Percentiles rank a stretch among this genome's conserved stretches.
Conservation (phyloP, 345 rosid species). For the Acer saccharum region DNA sequence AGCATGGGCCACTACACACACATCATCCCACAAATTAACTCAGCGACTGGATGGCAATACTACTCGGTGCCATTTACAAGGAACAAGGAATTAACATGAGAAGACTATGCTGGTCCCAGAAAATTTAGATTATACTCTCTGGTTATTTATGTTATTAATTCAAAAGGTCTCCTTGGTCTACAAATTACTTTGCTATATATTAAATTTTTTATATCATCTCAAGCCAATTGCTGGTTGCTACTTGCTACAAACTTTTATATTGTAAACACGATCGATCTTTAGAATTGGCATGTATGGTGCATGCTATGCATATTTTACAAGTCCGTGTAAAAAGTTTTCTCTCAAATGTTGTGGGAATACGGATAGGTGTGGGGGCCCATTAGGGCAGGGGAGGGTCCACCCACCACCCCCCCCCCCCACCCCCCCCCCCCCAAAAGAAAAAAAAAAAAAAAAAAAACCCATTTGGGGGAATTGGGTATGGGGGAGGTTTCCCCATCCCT, state of each 20-base stretch:
- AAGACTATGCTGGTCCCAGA: neutral
- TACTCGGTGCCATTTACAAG: neutral
- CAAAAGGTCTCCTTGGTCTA: conserved; percentile 1
- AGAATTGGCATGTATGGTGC: too few relatives aligned
- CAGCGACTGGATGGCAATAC: neutral
- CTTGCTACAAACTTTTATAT: neutral
- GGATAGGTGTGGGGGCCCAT: too few relatives aligned
- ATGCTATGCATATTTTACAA: too few relatives aligned
- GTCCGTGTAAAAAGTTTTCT: too few relatives aligned
- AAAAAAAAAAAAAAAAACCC: too few relatives aligned
- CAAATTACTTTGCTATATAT: neutral
- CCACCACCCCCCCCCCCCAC: too few relatives aligned
- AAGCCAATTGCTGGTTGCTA: neutral
- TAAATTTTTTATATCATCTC: neutral
- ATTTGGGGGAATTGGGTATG: too few relatives aligned
- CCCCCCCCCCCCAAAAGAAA: too few relatives aligned
- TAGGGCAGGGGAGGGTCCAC: too few relatives aligned
- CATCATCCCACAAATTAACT: neutral
- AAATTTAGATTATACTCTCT: neutral
- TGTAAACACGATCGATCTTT: too few relatives aligned
- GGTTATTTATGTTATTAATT: conserved; percentile 1
- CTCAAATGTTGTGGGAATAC: too few relatives aligned
- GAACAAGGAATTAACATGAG: neutral
- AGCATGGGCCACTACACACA: conserved; percentile 22
- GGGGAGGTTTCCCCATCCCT: too few relatives aligned